Conservation (phyloP, 164 flowering plant genomes). For the Santalum album region DNA sequence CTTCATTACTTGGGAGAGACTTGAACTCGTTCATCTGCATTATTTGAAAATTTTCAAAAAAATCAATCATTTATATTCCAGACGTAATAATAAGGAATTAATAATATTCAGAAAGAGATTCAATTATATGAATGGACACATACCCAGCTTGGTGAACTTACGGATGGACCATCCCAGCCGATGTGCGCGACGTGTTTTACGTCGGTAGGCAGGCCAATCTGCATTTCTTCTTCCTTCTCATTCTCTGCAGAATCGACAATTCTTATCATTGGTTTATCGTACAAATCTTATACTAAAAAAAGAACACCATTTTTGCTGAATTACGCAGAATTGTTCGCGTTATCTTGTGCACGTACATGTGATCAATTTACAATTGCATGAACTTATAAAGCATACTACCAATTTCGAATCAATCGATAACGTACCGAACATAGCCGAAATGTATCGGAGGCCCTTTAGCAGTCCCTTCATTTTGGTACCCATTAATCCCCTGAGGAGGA, state of each 20-base stretch:
- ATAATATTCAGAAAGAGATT: neutral
- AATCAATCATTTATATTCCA: neutral
- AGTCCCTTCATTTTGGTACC: neutral
- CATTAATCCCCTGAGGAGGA: neutral
- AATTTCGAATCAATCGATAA: no score
- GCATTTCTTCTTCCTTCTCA: neutral
- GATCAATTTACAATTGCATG: no score
- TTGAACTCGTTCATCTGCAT: constrained; percentile 8
- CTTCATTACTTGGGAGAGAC: neutral
- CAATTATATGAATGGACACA: neutral
- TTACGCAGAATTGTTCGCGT: no score
- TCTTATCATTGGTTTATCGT: no score
- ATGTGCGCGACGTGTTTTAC: constrained; percentile 52
- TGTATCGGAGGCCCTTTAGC: neutral
- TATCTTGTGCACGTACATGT: no score
- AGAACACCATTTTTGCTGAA: no score
- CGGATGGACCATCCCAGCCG: constrained; percentile 35
- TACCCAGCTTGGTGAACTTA: constrained; percentile 45
- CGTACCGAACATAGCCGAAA: neutral
- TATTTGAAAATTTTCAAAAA: neutral
- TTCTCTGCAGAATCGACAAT: neutral
- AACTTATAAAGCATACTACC: no score
- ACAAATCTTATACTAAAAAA: no score
- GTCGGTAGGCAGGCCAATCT: constrained; percentile 25
- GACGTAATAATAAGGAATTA: neutral